Evolutionary conservation across 129 eudicot genomes (phyloP).

Genomic region (Logfia minima): DNA sequence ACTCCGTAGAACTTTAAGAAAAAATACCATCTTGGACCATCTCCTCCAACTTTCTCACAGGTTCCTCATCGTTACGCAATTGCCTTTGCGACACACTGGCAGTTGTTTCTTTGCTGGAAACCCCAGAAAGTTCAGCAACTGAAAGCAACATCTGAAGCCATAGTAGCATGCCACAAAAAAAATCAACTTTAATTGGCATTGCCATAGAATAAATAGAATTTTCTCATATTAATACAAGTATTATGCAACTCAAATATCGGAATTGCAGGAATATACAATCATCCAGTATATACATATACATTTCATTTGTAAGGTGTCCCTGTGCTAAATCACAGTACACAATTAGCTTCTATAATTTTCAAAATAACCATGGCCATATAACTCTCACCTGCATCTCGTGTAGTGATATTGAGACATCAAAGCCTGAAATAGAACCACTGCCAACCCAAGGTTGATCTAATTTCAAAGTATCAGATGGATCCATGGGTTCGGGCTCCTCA

Average conservation of each 20-base stretch:
- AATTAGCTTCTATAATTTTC: constrained; percentile 1
- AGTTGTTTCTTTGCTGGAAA: constrained; percentile 37
- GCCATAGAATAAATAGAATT: not conserved
- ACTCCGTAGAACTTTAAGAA: not conserved
- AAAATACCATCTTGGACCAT: constrained; percentile 73
- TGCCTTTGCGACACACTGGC: constrained; percentile 38
- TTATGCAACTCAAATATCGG: constrained; percentile 8
- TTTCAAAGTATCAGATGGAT: constrained; percentile 13
- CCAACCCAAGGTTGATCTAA: constrained; percentile 67
- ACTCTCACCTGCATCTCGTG: constrained; percentile 68
- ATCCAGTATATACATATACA: constrained; percentile 6
- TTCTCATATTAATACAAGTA: constrained; percentile 1
- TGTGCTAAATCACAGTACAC: not conserved
- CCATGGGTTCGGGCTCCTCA: constrained; percentile 49
- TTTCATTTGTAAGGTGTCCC: constrained; percentile 5
- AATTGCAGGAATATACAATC: constrained; percentile 8
- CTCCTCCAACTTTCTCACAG: constrained; percentile 54
- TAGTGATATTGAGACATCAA: constrained; percentile 73
- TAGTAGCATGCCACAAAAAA: constrained; percentile 26
- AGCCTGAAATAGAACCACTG: constrained; percentile 72
- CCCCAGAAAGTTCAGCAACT: constrained; percentile 60
- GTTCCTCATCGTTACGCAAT: constrained; percentile 45
- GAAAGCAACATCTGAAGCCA: constrained; percentile 71
- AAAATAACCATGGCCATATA: not conserved
- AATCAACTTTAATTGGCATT: constrained; percentile 13